Percentiles rank a stretch among this genome's conserved stretches.
Conservation (phyloP, 2,329 filamentous ascomycete species). For the Coniochaeta prunicola region DNA sequence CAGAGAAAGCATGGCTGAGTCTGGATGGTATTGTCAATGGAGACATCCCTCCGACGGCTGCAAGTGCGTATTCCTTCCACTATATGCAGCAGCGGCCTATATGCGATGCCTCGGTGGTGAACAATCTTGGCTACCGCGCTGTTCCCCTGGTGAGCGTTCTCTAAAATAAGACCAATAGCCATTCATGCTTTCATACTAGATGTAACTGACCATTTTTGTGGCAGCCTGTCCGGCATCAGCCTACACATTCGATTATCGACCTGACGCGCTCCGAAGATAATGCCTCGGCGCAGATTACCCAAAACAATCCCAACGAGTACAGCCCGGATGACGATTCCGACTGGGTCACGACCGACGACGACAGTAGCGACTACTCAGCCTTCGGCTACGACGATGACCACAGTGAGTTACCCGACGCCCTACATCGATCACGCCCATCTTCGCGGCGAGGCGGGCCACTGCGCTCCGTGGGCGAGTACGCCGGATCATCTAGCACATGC, state of each 20-base stretch:
- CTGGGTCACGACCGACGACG: neutral
- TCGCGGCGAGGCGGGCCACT: neutral
- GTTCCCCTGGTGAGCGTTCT: slow-evolving; percentile 28
- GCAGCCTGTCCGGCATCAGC: neutral
- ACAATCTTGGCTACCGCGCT: slow-evolving; percentile 30
- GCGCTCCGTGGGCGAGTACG: neutral
- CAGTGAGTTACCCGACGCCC: neutral
- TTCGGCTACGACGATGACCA: neutral
- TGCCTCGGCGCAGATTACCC: neutral
- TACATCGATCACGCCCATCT: neutral
- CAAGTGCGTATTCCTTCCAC: slow-evolving; percentile 46
- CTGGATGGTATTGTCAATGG: slow-evolving; percentile 41
- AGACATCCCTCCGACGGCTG: slow-evolving; percentile 41
- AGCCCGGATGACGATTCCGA: neutral
- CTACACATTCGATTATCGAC: neutral
- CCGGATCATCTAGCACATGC: neutral
- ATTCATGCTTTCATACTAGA: too few species aligned
- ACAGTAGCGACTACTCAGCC: neutral
- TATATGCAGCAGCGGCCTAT: slow-evolving; percentile 34
- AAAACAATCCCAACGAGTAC: neutral
- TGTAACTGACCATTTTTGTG: too few species aligned
- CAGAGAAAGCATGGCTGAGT: slow-evolving; percentile 39
- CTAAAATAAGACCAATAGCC: too few species aligned
- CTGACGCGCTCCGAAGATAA: neutral
- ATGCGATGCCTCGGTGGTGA: slow-evolving; percentile 28